Evolutionary conservation across 352 stramenopile species (phyloP).

Genomic region (Phytophthora boehmeriae): DNA sequence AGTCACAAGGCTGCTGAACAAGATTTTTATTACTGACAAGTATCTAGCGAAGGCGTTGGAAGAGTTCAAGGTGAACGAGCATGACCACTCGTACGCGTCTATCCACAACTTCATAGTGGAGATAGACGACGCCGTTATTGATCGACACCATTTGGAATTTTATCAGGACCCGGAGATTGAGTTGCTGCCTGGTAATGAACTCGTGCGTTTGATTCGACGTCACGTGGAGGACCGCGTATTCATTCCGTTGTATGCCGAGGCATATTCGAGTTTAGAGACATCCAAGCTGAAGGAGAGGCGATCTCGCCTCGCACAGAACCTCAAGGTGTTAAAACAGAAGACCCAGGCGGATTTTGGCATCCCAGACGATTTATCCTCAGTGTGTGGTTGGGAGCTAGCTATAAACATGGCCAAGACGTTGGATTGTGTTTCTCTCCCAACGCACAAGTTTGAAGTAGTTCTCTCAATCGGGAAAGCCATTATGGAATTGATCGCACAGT

Average conservation of each 20-base stretch:
- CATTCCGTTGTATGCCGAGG: conserved; percentile 52
- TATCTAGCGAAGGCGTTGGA: conserved; percentile 54
- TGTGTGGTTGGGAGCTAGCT: conserved; percentile 64
- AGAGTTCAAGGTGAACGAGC: conserved; percentile 56
- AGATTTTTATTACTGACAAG: conserved; percentile 80
- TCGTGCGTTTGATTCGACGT: conserved; percentile 75
- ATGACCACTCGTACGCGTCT: conserved; percentile 50
- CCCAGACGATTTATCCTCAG: conserved; percentile 55
- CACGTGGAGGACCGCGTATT: conserved; percentile 86
- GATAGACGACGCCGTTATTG: conserved; percentile 74
- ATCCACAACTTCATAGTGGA: conserved; percentile 69
- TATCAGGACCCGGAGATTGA: conserved; percentile 69
- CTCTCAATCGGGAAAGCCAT: conserved; percentile 60
- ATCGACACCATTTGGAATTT: conserved; percentile 63
- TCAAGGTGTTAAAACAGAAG: conserved; percentile 67
- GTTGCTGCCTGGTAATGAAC: conserved; percentile 72
- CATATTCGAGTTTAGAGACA: conserved; percentile 67
- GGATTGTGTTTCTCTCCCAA: conserved; percentile 79
- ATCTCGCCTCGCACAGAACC: conserved; percentile 46
- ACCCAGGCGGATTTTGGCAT: conserved; percentile 68
- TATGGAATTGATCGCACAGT: conserved; percentile 50
- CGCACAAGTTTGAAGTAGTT: conserved; percentile 85
- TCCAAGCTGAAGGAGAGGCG: conserved; percentile 40
- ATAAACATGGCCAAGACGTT: conserved; percentile 65
- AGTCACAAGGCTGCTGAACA: conserved; percentile 73